Evolutionary conservation across 1,139 yeast species (phyloP).

Genomic region (Casaregolazyma suthepensis): DNA sequence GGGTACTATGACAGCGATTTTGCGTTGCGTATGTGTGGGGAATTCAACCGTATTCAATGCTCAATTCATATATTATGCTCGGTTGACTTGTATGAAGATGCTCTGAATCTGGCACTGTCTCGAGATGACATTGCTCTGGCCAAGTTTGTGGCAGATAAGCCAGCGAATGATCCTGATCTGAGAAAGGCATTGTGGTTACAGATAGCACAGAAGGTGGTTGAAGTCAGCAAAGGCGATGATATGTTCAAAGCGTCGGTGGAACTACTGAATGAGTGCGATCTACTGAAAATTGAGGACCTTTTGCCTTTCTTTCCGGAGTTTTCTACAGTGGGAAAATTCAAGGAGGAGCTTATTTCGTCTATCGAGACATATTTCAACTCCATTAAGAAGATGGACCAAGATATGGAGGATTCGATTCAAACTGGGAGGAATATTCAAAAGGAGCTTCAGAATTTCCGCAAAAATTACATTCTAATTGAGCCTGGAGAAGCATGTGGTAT

Average conservation of each 20-base stretch:
- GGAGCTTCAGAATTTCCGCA: constrained; percentile 49
- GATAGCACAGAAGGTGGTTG: constrained; percentile 57
- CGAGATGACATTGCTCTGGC: constrained; percentile 60
- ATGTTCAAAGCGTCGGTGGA: constrained; percentile 31
- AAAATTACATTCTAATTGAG: constrained; percentile 54
- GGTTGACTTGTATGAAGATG: constrained; percentile 70
- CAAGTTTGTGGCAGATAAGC: constrained; percentile 48
- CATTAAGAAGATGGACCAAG: constrained; percentile 58
- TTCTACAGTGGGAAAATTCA: constrained; percentile 72
- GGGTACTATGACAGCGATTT: constrained; percentile 61
- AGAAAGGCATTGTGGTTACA: constrained; percentile 72
- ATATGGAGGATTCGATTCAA: constrained; percentile 67
- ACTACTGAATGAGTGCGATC: constrained; percentile 46
- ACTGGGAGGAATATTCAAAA: constrained; percentile 57
- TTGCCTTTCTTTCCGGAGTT: constrained; percentile 81
- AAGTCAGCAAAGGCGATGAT: constrained; percentile 16
- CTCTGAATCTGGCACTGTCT: constrained; percentile 65
- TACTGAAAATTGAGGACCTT: constrained; percentile 72
- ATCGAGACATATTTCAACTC: constrained; percentile 65
- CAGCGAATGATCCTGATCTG: constrained; percentile 40
- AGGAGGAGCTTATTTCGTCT: constrained; percentile 74
- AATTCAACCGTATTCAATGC: constrained; percentile 51
- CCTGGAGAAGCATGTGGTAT: constrained; percentile 80
- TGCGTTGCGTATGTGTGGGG: constrained; percentile 66
- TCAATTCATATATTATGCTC: constrained; percentile 68